Percentiles rank a stretch among this genome's conserved stretches.
Conservation (phyloP, 148 eudicot genomes). For the Spergularia bocconei region DNA sequence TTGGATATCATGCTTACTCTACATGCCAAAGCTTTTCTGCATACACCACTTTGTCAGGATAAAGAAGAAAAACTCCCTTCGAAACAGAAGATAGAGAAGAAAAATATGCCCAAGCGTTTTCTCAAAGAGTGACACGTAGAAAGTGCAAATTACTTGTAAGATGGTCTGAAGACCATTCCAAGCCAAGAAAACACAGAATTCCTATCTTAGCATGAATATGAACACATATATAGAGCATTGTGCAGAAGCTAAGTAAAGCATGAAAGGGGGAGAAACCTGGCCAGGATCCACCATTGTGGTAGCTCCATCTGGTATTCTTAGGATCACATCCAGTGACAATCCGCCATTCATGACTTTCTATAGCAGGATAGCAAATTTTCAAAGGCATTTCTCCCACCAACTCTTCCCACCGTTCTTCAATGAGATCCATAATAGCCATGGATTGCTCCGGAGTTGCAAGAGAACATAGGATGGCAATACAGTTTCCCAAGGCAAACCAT, state of each 20-base stretch:
- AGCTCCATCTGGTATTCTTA: conserved; percentile 98
- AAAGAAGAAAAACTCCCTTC: no score
- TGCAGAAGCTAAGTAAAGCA: conserved; percentile 14
- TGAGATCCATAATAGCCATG: conserved; percentile 91
- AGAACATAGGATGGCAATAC: conserved; percentile 85
- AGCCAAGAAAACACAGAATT: not conserved
- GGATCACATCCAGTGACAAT: conserved; percentile 97
- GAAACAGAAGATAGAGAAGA: no score
- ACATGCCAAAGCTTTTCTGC: not conserved
- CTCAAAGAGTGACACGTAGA: not conserved
- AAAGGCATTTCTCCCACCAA: conserved; percentile 94
- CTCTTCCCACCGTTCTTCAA: conserved; percentile 97
- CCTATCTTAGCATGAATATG: not conserved
- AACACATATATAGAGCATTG: not conserved
- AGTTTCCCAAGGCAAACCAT: conserved; percentile 95
- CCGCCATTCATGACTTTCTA: conserved; percentile 96
- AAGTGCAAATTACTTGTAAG: no score
- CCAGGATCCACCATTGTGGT: conserved; percentile 98
- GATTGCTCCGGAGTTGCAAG: conserved; percentile 97
- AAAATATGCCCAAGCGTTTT: not conserved
- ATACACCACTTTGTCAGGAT: no score
- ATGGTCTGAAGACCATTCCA: not conserved
- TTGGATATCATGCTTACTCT: not conserved
- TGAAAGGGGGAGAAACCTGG: conserved; percentile 61
- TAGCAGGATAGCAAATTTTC: conserved; percentile 82